phyloP scores from a whole-genome alignment of 495 filamentous ascomycete species.

The Aspergillus asperescens region DNA sequence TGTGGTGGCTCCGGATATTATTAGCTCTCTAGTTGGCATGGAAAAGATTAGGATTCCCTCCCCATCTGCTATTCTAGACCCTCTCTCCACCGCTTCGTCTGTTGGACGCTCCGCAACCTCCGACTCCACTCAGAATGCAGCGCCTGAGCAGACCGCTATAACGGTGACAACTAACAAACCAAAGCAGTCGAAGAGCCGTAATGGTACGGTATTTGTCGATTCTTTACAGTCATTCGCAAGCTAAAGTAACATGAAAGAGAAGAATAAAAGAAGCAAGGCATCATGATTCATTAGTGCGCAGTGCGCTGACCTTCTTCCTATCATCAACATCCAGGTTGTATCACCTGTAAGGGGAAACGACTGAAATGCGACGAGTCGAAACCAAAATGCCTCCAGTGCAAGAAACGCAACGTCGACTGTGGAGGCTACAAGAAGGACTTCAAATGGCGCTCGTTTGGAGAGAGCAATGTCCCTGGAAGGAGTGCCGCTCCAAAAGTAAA shows the following conservation, averaged over 20 bases:
- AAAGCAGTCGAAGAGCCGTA: conserved; percentile 79
- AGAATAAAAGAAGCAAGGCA: not conserved
- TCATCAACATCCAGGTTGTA: conserved; percentile 53
- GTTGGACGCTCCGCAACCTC: conserved; percentile 29
- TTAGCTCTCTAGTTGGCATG: conserved; percentile 35
- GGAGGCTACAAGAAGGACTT: conserved; percentile 81
- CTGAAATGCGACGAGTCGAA: conserved; percentile 80
- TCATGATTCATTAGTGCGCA: conserved; percentile 15
- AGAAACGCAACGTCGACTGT: conserved; percentile 62
- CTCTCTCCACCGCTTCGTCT: conserved; percentile 26
- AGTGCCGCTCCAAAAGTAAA: conserved; percentile 36
- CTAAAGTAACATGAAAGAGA: not conserved
- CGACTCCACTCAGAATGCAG: conserved; percentile 29
- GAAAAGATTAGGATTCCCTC: conserved; percentile 61
- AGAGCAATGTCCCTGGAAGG: conserved; percentile 54
- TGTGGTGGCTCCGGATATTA: conserved; percentile 5
- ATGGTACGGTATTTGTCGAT: conserved; percentile 54
- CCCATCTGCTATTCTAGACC: conserved; percentile 54
- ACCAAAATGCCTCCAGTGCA: conserved; percentile 68
- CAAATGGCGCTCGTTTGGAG: conserved; percentile 78
- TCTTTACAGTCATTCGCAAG: conserved; percentile 3
- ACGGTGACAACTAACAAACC: conserved; percentile 45
- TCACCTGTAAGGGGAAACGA: conserved; percentile 76
- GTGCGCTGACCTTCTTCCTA: conserved; percentile 33
- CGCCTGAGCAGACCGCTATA: conserved; percentile 23